These are phyloP conservation scores for Yarrowia divulgata DNA, from an alignment of 805 yeast genomes.

Conservation along the genomic window DNA sequence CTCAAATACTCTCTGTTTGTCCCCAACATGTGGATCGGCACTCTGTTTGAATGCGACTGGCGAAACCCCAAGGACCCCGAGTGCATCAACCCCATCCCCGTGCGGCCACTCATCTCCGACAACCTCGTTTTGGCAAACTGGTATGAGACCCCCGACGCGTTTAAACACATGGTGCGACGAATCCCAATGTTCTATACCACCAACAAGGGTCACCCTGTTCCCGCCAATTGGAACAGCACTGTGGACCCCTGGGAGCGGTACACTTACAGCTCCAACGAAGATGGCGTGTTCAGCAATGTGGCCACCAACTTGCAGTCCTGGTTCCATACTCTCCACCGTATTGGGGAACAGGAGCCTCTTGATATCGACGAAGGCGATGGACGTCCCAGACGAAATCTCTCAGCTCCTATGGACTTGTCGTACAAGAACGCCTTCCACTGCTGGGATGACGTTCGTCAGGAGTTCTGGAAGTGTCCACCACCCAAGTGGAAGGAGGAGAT, in stretches of 20 bases:
- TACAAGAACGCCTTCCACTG: conserved; percentile 14
- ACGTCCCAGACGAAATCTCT: conserved; percentile 5
- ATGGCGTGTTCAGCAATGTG: background rate
- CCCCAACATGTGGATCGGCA: conserved; percentile 45
- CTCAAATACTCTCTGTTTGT: conserved; percentile 26
- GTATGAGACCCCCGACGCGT: conserved; percentile 39
- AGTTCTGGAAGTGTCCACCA: conserved; percentile 15
- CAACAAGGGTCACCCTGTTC: conserved; percentile 19
- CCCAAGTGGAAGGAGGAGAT: conserved; percentile 23
- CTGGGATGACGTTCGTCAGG: background rate
- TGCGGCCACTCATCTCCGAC: conserved; percentile 43
- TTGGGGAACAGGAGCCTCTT: conserved; percentile 29
- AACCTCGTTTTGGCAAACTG: conserved; percentile 41
- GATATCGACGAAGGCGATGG: conserved; percentile 29
- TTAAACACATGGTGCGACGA: conserved; percentile 36
- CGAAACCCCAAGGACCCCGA: conserved; percentile 28
- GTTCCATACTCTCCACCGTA: conserved; percentile 12
- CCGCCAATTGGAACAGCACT: conserved; percentile 3
- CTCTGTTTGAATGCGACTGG: conserved; percentile 43
- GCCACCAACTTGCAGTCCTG: conserved; percentile 25
- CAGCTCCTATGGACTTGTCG: conserved; percentile 12
- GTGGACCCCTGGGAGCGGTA: conserved; percentile 31
- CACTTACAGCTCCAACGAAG: conserved; percentile 6
- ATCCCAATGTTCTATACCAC: conserved; percentile 39
- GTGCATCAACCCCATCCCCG: conserved; percentile 42